Conservation (phyloP, 1,139 yeast species). For the Maudiozyma humilis region DNA sequence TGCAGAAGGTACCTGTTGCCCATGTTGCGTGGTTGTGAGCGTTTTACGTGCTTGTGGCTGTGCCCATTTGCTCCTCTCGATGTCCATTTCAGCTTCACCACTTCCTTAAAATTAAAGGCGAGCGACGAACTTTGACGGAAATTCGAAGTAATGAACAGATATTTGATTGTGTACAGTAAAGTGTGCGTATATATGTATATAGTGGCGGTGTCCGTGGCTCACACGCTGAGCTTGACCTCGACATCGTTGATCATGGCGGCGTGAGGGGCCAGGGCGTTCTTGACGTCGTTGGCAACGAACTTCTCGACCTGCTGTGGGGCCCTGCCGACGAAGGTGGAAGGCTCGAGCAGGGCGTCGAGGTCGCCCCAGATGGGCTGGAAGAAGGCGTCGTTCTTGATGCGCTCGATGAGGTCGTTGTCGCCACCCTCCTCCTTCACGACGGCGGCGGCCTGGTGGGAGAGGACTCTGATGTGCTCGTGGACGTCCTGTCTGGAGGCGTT, state of each 20-base stretch:
- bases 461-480: conserved; percentile 94
- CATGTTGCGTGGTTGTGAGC: background rate
- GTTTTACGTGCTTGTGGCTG: background rate
- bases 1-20: conserved; percentile 11
- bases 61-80: too few relatives aligned
- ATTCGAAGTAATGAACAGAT: too few relatives aligned
- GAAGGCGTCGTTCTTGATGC: conserved; percentile 70
- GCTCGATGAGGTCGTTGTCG: conserved; percentile 90
- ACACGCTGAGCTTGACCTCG: conserved; percentile 52
- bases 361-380: conserved; percentile 86
- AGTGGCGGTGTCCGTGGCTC: too few relatives aligned
- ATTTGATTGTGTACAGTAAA: too few relatives aligned
- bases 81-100: too few relatives aligned
- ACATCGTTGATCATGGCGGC: conserved; percentile 52
- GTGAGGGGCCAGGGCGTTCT: conserved; percentile 69
- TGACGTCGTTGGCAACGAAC: conserved; percentile 78
- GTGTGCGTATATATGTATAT: too few relatives aligned
- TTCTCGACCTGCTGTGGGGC: conserved; percentile 98
- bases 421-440: conserved; percentile 98
- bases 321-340: conserved; percentile 93
- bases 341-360: conserved; percentile 73
- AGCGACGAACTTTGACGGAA: too few relatives aligned
- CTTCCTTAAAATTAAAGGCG: too few relatives aligned
- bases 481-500: conserved; percentile 98
- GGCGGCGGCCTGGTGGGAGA: conserved; percentile 94